These are phyloP conservation scores for Parastagonospora nodorum DNA, from an alignment of 2,329 filamentous ascomycete species.

Conservation along the genomic window DNA sequence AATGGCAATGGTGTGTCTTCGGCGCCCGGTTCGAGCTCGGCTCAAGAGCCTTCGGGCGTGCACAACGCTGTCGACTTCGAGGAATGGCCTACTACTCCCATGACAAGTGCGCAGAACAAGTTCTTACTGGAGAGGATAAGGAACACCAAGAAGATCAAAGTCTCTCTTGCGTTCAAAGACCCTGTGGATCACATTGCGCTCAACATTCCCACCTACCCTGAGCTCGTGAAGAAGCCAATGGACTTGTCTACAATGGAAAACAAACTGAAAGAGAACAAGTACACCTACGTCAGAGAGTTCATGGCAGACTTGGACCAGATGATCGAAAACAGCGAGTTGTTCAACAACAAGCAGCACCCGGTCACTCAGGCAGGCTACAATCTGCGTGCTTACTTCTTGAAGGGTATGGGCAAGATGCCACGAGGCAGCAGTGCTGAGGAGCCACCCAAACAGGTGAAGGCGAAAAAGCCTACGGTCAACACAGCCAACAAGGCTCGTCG, in stretches of 20 bases:
- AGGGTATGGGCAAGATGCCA: conserved; percentile 65
- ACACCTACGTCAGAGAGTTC: conserved; percentile 73
- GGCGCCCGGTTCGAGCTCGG: conserved; percentile 29
- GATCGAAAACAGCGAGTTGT: conserved; percentile 75
- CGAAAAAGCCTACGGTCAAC: conserved; percentile 45
- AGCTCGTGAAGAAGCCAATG: conserved; percentile 77
- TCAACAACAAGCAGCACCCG: conserved; percentile 80
- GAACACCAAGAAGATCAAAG: conserved; percentile 84
- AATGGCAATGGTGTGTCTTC: conserved; percentile 26
- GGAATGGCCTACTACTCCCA: conserved; percentile 37
- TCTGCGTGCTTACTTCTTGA: conserved; percentile 64
- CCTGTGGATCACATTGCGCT: conserved; percentile 80
- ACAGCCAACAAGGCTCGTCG: conserved; percentile 49
- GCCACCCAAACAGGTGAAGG: conserved; percentile 61
- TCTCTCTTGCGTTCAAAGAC: conserved; percentile 73
- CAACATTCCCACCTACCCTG: conserved; percentile 74
- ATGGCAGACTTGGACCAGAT: conserved; percentile 77
- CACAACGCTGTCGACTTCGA: conserved; percentile 42
- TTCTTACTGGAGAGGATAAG: conserved; percentile 70
- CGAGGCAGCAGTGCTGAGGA: conserved; percentile 60
- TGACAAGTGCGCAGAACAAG: conserved; percentile 63
- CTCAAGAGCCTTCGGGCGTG: conserved; percentile 36
- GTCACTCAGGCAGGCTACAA: conserved; percentile 72
- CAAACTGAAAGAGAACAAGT: conserved; percentile 73
- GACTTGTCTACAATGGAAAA: conserved; percentile 83